phyloP scores from a whole-genome alignment of 257 asterid genomes.

The Solanum boliviense region DNA sequence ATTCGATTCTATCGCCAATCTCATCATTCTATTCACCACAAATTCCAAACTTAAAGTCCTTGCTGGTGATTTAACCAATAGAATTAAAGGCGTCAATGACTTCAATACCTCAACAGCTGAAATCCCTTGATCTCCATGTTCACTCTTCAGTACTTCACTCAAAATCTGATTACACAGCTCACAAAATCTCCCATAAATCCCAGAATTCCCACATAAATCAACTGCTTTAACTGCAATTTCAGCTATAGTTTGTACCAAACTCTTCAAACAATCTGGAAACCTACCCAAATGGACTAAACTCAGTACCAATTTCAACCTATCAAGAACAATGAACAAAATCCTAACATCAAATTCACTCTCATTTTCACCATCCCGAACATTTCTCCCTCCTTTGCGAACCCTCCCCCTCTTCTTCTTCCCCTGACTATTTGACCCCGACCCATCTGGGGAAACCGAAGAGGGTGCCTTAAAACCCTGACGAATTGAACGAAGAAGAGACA shows the following conservation, averaged over 20 bases:
- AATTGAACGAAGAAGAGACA: conserved; percentile 54
- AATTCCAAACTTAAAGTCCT: conserved; percentile 57
- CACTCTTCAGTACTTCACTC: conserved; percentile 43
- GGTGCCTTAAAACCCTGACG: conserved; percentile 54
- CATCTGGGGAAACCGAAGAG: conserved; percentile 12
- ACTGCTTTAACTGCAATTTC: conserved; percentile 56
- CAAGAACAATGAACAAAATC: conserved; percentile 47
- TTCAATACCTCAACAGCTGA: conserved; percentile 71
- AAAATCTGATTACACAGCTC: conserved; percentile 47
- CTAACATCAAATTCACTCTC: conserved; percentile 42
- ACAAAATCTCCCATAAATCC: conserved; percentile 41
- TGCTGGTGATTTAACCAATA: conserved; percentile 43
- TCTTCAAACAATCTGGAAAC: conserved; percentile 82
- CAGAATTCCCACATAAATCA: conserved; percentile 40
- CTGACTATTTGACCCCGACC: conserved; percentile 11
- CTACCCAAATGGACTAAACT: conserved; percentile 68
- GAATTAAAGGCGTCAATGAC: conserved; percentile 48
- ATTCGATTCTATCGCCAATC: conserved; percentile 27
- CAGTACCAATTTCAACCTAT: conserved; percentile 55
- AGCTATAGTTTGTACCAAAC: conserved; percentile 61
- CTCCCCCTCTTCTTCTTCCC: conserved; percentile 40
- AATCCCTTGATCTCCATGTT: conserved; percentile 66
- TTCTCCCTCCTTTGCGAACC: conserved; percentile 24
- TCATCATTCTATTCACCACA: conserved; percentile 53
- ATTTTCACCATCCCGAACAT: conserved; percentile 19